phyloP scores from a whole-genome alignment of 805 yeast genomes.

The Saturnispora besseyi region DNA sequence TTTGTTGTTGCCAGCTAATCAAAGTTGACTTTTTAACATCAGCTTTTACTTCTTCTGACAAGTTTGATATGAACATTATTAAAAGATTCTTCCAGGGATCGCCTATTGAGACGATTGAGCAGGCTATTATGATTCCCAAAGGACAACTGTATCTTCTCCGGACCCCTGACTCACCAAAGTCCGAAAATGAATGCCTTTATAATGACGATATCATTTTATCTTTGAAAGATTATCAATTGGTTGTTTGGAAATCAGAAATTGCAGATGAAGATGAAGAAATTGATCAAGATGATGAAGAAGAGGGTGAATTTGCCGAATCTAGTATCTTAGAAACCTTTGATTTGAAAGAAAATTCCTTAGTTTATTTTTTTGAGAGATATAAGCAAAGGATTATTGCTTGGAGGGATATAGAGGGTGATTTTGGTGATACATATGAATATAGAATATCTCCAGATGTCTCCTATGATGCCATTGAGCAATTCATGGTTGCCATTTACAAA shows the following conservation, averaged over 20 bases:
- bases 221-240: constrained; percentile 37
- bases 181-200: constrained; percentile 74
- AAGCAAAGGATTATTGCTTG: constrained; percentile 57
- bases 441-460: constrained; percentile 55
- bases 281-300: constrained; percentile 35
- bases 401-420: constrained; percentile 80
- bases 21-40: not conserved
- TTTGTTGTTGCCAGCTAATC: not conserved
- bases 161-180: constrained; percentile 74
- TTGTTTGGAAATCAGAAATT: constrained; percentile 63
- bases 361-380: constrained; percentile 43
- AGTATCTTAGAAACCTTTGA: constrained; percentile 66
- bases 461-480: constrained; percentile 47
- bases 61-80: constrained; percentile 55
- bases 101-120: constrained; percentile 39
- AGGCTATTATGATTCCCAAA: constrained; percentile 59
- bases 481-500: constrained; percentile 50
- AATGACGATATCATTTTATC: constrained; percentile 62
- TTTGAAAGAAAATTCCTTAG: constrained; percentile 49
- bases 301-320: constrained; percentile 28
- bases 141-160: constrained; percentile 74
- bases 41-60: not conserved
- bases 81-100: constrained; percentile 39
- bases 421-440: constrained; percentile 77
- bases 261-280: constrained; percentile 45